Conservation (phyloP, 495 filamentous ascomycete genomes). For the Parathielavia appendiculata region DNA sequence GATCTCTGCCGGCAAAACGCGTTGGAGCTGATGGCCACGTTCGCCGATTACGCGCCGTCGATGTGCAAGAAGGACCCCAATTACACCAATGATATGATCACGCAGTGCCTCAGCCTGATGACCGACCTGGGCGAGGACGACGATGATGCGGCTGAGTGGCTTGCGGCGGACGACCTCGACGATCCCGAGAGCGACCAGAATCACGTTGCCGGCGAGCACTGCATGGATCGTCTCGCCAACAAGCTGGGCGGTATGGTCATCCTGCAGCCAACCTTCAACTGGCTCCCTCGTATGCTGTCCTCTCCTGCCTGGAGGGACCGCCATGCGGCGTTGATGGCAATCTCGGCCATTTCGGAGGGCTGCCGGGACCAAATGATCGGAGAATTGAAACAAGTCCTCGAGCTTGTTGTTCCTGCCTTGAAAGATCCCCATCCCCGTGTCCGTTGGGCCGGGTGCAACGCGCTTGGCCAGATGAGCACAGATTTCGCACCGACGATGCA, state of each 20-base stretch:
- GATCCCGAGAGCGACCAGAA: conserved; percentile 95
- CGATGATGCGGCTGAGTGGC: conserved; percentile 93
- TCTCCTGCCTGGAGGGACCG: conserved; percentile 92
- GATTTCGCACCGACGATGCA: conserved; percentile 99
- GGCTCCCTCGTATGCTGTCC: conserved; percentile 96
- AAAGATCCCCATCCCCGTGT: conserved; percentile 89
- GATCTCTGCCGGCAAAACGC: conserved; percentile 91
- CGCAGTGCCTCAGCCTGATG: conserved; percentile 97
- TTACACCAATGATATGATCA: conserved; percentile 95
- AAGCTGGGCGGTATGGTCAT: conserved; percentile 86
- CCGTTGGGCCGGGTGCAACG: conserved; percentile 96
- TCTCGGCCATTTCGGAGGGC: conserved; percentile 97
- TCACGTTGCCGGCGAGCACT: conserved; percentile 97
- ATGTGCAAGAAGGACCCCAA: conserved; percentile 91
- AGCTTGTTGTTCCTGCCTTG: conserved; percentile 88
- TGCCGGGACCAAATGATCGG: conserved; percentile 94
- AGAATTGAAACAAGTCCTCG: conserved; percentile 88
- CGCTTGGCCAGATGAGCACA: conserved; percentile 99
- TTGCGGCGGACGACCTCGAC: conserved; percentile 87
- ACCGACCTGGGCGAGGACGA: conserved; percentile 97
- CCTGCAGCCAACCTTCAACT: conserved; percentile 88
- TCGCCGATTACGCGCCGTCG: conserved; percentile 86
- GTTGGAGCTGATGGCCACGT: conserved; percentile 94
- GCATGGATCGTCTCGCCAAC: conserved; percentile 97
- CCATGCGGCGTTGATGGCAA: conserved; percentile 97